Evolutionary conservation across 2,329 filamentous ascomycete species (phyloP), one percentile per base, ranked within the genome.

Genomic region (Penicillium fuscoglaucum): DNA sequence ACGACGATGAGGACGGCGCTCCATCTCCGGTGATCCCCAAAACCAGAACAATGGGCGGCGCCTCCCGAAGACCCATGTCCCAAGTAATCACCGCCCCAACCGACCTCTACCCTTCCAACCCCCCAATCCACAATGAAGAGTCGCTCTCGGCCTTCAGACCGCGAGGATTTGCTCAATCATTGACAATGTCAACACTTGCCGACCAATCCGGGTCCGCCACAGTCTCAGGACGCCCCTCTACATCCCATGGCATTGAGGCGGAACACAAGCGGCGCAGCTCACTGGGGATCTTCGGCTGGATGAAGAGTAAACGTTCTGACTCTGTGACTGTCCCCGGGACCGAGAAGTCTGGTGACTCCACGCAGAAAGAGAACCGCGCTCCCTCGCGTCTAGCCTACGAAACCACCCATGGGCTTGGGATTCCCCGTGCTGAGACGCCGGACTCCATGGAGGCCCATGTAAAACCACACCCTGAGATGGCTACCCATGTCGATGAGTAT

Each of bases 221-320:
- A 19, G 54, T 63, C 2, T 55, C 64, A 9, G 56, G 52, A 28
- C 64, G 67, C 24, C 69, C 68, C 3, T 60, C 61, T 9, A 70
- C 71, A 35, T 70, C 73, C 2, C 66, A 71, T 40, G 67, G 66
- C 51, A 64, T 62, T 39, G 67, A 66, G 52, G 64, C 62, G 24
- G 73, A 74, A 10, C 70, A 74, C 55, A 74, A 75, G 55, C 68
- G 74, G 24, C 74, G 72, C 44, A 72, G 72, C 55, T 77, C 75
- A 2, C 61, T 74, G 6, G 68, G 72, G 1, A 68, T 78, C 28
- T 70, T 76, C 40, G 69, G 72, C n/a, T 78, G 75, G 75, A 74
- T 78, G 66, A 77, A 76, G 60, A 66, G 70, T 1, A 67, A 70
- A 40, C 66, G 66, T 19, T 66, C 64, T 9, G 65, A 65, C 24